phyloP scores from a whole-genome alignment of 768 basidiomycete species.

The Clathrus columnatus region DNA sequence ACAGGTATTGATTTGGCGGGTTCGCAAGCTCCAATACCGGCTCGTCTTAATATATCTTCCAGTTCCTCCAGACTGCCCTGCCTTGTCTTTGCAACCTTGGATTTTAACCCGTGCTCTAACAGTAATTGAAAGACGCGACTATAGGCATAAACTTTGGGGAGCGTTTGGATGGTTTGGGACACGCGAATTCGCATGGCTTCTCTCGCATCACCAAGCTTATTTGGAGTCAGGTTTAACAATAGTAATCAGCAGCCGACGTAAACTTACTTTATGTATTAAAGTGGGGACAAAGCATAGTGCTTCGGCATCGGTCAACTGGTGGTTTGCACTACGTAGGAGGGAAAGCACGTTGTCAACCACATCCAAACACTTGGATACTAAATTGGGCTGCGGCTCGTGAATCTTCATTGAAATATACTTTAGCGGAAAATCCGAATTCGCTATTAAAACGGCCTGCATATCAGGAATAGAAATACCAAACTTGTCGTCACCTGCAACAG shows the following conservation, averaged over 20 bases:
- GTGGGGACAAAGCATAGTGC: conserved; percentile 85
- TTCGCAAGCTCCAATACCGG: conserved; percentile 75
- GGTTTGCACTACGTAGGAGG: conserved; percentile 62
- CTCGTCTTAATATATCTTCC: conserved; percentile 64
- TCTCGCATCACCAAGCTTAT: conserved; percentile 84
- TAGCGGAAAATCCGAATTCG: conserved; percentile 84
- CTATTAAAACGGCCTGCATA: conserved; percentile 57
- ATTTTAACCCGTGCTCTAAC: conserved; percentile 80
- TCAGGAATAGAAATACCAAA: conserved; percentile 37
- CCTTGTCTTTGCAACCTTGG: conserved; percentile 87
- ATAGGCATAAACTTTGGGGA: conserved; percentile 88
- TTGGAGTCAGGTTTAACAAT: conserved; percentile 9
- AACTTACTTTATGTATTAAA: conserved; percentile 71
- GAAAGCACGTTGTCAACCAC: conserved; percentile 69
- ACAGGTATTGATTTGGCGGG: conserved; percentile 70
- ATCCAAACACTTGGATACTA: conserved; percentile 82
- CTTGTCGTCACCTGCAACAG: conserved; percentile 47
- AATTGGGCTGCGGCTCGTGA: conserved; percentile 85
- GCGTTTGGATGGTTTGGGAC: conserved; percentile 71
- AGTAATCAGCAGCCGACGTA: not conserved
- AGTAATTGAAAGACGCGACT: conserved; percentile 86
- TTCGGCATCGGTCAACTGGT: conserved; percentile 80
- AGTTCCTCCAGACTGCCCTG: conserved; percentile 83
- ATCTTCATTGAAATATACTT: conserved; percentile 90
- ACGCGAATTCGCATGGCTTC: conserved; percentile 75